phyloP scores from a whole-genome alignment of 371 early-diverging fungal genomes.

The Mortierella sp. region DNA sequence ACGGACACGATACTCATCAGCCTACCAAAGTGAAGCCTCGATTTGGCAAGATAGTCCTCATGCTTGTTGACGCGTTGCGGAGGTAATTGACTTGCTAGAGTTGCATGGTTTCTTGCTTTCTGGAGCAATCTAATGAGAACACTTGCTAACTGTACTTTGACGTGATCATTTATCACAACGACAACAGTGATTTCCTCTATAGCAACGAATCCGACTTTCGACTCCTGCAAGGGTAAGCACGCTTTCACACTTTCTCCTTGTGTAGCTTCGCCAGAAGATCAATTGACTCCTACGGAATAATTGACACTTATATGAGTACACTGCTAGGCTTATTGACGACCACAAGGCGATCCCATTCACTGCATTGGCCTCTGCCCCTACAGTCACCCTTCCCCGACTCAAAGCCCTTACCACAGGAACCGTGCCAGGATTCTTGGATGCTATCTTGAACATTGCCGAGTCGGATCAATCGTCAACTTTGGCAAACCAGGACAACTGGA shows the following conservation, averaged over 20 bases:
- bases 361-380: conserved; percentile 87
- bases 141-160: not conserved
- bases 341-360: conserved; percentile 74
- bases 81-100: conserved; percentile 56
- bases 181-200: conserved; percentile 80
- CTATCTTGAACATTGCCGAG: conserved; percentile 88
- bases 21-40: conserved; percentile 57
- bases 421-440: conserved; percentile 80
- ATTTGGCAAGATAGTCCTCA: conserved; percentile 81
- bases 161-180: not conserved
- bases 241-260: not conserved
- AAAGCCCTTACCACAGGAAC: conserved; percentile 94
- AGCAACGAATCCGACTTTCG: conserved; percentile 74
- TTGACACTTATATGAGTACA: not conserved
- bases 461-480: conserved; percentile 81
- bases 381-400: conserved; percentile 95
- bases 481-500: conserved; percentile 79
- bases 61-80: conserved; percentile 86
- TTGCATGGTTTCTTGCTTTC: not conserved
- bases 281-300: not conserved
- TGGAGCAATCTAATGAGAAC: too few species aligned
- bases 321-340: conserved; percentile 62
- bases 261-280: not conserved
- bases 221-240: conserved; percentile 69
- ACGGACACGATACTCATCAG: not conserved